Evolutionary conservation across 176 grass and related monocot species (phyloP).

Genomic region (Aegilops longissima): DNA sequence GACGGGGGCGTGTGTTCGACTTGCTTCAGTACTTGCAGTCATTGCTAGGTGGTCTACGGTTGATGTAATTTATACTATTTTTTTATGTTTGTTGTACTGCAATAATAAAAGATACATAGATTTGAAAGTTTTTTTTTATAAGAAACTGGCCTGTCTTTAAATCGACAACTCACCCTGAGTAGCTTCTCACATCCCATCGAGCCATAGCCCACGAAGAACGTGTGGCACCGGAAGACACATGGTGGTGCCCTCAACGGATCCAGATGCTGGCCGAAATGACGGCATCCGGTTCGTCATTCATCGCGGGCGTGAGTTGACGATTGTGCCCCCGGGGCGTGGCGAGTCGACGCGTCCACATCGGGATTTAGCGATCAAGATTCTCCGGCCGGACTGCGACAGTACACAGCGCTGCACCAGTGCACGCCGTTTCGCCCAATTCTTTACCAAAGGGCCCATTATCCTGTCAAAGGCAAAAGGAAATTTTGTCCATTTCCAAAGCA

Average conservation of each 20-base stretch:
- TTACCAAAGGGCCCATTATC: constrained; percentile 17
- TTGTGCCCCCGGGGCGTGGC: not conserved
- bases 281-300: constrained; percentile 53
- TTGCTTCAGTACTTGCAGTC: too few relatives aligned
- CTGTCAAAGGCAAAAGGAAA: not conserved
- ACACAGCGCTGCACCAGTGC: not conserved
- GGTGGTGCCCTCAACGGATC: constrained; percentile 26
- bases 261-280: constrained; percentile 12
- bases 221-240: not conserved
- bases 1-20: too few relatives aligned
- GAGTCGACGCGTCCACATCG: constrained; percentile 37
- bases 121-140: too few relatives aligned
- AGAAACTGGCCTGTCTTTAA: too few relatives aligned
- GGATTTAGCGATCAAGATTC: constrained; percentile 25
- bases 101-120: too few relatives aligned
- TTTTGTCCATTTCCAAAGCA: not conserved
- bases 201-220: not conserved
- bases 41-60: too few relatives aligned
- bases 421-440: not conserved
- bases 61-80: too few relatives aligned
- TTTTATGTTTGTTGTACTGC: too few relatives aligned
- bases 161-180: too few relatives aligned
- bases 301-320: not conserved
- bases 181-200: too few relatives aligned
- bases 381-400: constrained; percentile 6